Conservation (phyloP, 441 rosid species). For the Lepidium campestre region DNA sequence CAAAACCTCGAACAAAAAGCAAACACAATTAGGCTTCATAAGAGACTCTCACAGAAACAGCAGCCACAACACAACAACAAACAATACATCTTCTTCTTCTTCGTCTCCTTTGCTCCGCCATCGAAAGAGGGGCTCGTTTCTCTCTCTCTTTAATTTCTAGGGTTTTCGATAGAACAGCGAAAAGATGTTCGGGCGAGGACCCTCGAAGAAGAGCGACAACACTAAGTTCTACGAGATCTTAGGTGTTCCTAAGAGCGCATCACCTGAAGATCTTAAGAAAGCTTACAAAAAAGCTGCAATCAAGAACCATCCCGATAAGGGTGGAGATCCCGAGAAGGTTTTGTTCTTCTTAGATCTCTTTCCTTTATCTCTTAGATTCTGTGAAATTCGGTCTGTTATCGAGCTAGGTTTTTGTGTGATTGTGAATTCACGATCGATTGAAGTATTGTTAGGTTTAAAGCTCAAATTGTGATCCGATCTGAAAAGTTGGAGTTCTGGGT, state of each 20-base stretch:
- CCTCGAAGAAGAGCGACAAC: conserved; percentile 61
- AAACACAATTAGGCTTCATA: conserved; percentile 5
- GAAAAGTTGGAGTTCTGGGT: background rate
- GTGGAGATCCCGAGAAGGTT: conserved; percentile 79
- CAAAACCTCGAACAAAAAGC: conserved; percentile 20
- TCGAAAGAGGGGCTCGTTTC: background rate
- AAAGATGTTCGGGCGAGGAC: conserved; percentile 66
- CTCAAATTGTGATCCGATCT: background rate
- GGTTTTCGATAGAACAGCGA: conserved; percentile 32
- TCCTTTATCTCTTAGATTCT: background rate
- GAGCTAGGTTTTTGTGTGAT: background rate
- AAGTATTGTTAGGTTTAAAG: background rate
- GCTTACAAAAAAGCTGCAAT: conserved; percentile 87
- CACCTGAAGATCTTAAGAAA: conserved; percentile 76
- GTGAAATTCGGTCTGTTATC: background rate
- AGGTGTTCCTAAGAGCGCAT: conserved; percentile 58
- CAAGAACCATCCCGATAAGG: conserved; percentile 91
- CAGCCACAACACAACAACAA: conserved; percentile 17
- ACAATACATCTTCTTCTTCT: background rate
- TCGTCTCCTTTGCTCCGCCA: background rate
- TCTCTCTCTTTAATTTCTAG: conserved; percentile 11
- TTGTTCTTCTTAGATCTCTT: background rate
- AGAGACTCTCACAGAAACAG: conserved; percentile 1
- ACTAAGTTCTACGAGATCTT: conserved; percentile 64
- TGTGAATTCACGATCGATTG: background rate